Base-by-base conservation (phyloP, 2,329 filamentous ascomycete genomes). In the Aureobasidium sp. region DNA sequence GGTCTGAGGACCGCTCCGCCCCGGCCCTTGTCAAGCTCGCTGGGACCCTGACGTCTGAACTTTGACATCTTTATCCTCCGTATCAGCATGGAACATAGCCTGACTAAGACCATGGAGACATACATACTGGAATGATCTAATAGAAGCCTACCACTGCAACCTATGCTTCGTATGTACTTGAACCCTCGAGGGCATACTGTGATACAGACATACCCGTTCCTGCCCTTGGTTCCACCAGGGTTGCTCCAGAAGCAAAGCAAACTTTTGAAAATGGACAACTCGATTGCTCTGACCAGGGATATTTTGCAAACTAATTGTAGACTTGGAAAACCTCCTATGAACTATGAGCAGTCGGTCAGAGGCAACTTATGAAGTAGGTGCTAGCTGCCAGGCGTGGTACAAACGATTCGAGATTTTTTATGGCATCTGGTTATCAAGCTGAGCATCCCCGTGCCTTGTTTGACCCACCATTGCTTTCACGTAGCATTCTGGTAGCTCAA, bases 1-100 rank as follows among this genome's bases (percentile, higher is more conserved):
- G 55, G 53, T 57, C 53, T 36, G 53, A 44, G 26, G n/a, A n/a
- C 41, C 53, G 53, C 41, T 57, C 39, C 53, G 53, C 41, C 39
- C 53, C 53, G 53, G 6, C 53, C 53, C 53, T 57, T n/a, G 26
- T n/a, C 53, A 20, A 0, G 27, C n/a, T 57, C n/a, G 41, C 17
- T 29, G 20, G 53, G 53, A 57, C 53, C 53, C 53, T 57, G 53
- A 57, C 53, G 36, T 41, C 34, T 26, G 41, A 44, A 48, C 46
- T 53, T 53, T 53, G 50, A 29, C 50, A 17, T 32, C 27, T 55
- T 29, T 39, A 9, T 29, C 52, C 12, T 44, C 26, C 52, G 44
- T 55, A 26, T 24, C 15, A 27, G 36, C 34, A 53, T 53, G 27
- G 34, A 2, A 26, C 29, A 27, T 15, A 10, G 15, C 29, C 7